Evolutionary conservation across 1,139 yeast genomes (phyloP).

Genomic region (Blastobotrys indianensis): DNA sequence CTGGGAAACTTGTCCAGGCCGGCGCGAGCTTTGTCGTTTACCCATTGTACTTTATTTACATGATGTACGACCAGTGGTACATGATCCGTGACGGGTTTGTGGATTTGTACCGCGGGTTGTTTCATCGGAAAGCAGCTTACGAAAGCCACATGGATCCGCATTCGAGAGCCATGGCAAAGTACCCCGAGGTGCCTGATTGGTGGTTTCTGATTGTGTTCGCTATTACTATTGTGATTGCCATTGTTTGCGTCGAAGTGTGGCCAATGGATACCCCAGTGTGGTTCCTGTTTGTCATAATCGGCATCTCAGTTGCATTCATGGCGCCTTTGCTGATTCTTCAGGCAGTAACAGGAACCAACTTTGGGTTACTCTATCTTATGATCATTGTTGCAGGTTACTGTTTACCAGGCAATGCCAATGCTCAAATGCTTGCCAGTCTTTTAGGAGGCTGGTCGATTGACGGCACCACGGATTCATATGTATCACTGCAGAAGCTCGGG

Average conservation of each 20-base stretch:
- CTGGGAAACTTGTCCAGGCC: constrained; percentile 36
- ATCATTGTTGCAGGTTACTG: constrained; percentile 56
- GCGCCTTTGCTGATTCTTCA: constrained; percentile 44
- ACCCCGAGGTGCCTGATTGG: constrained; percentile 61
- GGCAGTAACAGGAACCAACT: constrained; percentile 48
- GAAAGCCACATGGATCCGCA: constrained; percentile 37
- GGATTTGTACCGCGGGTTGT: constrained; percentile 17
- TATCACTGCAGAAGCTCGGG: constrained; percentile 52
- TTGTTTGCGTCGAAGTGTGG: constrained; percentile 42
- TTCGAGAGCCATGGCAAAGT: constrained; percentile 42
- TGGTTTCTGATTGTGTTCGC: constrained; percentile 46
- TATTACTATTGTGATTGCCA: constrained; percentile 44
- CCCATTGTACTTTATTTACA: constrained; percentile 24
- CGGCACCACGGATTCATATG: constrained; percentile 54
- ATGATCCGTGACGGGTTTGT: constrained; percentile 17
- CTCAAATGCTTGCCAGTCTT: constrained; percentile 4
- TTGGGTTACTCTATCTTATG: constrained; percentile 52
- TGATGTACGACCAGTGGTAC: constrained; percentile 22
- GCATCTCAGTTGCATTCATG: constrained; percentile 49
- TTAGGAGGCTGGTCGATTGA: constrained; percentile 35
- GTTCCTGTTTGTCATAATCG: constrained; percentile 53
- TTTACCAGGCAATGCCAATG: constrained; percentile 50
- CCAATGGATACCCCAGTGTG: constrained; percentile 40
- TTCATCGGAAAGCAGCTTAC: background rate
- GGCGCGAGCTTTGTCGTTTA: constrained; percentile 34